Conservation (phyloP, 1,284 basidiomycete species). For the Ganoderma lucidum region DNA sequence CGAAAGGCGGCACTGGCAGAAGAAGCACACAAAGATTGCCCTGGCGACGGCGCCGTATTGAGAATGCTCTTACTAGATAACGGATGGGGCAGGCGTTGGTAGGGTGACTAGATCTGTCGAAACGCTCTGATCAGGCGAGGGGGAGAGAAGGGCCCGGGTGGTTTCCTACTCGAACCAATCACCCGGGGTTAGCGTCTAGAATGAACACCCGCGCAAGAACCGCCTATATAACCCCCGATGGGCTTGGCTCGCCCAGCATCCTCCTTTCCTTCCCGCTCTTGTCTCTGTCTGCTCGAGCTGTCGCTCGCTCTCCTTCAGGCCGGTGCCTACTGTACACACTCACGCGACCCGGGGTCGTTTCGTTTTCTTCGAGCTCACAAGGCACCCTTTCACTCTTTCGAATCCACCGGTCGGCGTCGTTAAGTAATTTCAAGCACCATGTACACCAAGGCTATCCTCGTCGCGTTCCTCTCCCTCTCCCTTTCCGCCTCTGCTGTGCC, state of each 20-base stretch:
- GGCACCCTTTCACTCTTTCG: constrained; percentile 38
- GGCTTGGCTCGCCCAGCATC: constrained; percentile 26
- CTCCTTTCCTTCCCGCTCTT: constrained; percentile 34
- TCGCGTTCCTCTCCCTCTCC: constrained; percentile 42
- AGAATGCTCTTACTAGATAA: constrained; percentile 14
- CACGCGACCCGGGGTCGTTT: constrained; percentile 47
- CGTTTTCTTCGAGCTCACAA: constrained; percentile 38
- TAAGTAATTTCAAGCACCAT: constrained; percentile 38
- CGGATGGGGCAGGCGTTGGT: constrained; percentile 28
- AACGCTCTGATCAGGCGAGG: constrained; percentile 22
- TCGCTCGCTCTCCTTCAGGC: constrained; percentile 39
- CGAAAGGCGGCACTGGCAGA: neutral
- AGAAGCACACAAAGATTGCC: neutral
- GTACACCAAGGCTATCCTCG: constrained; percentile 42
- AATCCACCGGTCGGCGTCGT: constrained; percentile 31
- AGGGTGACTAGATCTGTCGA: constrained; percentile 20
- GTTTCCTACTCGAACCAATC: constrained; percentile 21
- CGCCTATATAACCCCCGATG: constrained; percentile 25
- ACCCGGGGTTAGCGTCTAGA: neutral
- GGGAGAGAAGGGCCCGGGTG: neutral
- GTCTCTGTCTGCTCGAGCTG: constrained; percentile 34
- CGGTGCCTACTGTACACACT: constrained; percentile 42
- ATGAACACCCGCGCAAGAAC: constrained; percentile 8
- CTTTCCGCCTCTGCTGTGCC: constrained; percentile 18
- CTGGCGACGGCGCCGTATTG: constrained; percentile 22